Evolutionary conservation across 2,329 filamentous ascomycete genomes (phyloP).

Genomic region (Aureobasidium uvarum): DNA sequence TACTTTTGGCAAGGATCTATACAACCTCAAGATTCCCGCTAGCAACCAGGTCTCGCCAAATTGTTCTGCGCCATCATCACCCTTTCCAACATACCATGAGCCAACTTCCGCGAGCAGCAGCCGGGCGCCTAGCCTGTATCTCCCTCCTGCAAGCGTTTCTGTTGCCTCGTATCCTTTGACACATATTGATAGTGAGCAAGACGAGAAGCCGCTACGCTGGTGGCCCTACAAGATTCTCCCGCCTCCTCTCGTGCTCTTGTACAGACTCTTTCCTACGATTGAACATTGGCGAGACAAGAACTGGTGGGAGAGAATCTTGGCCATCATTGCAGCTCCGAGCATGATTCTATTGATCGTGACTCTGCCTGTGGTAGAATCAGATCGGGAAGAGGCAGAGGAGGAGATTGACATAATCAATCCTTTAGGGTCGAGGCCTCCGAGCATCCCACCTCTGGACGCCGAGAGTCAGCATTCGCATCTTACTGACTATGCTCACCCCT

Average conservation of each 20-base stretch:
- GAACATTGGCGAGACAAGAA: slow-evolving; percentile 77
- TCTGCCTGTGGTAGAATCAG: slow-evolving; percentile 80
- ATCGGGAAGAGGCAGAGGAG: slow-evolving; percentile 49
- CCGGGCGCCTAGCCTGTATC: slow-evolving; percentile 55
- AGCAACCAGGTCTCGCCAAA: slow-evolving; percentile 31
- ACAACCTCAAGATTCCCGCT: slow-evolving; percentile 45
- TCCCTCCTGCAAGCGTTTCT: slow-evolving; percentile 54
- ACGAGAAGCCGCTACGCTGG: slow-evolving; percentile 57
- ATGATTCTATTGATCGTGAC: slow-evolving; percentile 89
- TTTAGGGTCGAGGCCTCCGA: background rate
- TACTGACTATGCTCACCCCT: slow-evolving; percentile 1
- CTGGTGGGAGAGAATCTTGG: slow-evolving; percentile 80
- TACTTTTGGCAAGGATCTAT: slow-evolving; percentile 38
- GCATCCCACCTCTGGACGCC: background rate
- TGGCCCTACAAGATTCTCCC: slow-evolving; percentile 79
- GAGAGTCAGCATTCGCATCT: background rate
- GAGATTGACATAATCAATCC: background rate
- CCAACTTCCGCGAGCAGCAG: slow-evolving; percentile 46
- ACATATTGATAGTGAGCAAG: slow-evolving; percentile 44
- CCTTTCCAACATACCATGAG: slow-evolving; percentile 67
- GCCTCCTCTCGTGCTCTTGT: slow-evolving; percentile 65
- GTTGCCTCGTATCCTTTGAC: slow-evolving; percentile 41
- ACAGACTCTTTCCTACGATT: slow-evolving; percentile 83
- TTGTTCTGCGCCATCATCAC: slow-evolving; percentile 51
- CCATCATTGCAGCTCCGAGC: slow-evolving; percentile 79